A percentile compares a stretch with the other conserved stretches of the same genome.
Evolutionary conservation across 2,329 filamentous ascomycete species (phyloP).

Genomic region (Fusarium coffeatum): DNA sequence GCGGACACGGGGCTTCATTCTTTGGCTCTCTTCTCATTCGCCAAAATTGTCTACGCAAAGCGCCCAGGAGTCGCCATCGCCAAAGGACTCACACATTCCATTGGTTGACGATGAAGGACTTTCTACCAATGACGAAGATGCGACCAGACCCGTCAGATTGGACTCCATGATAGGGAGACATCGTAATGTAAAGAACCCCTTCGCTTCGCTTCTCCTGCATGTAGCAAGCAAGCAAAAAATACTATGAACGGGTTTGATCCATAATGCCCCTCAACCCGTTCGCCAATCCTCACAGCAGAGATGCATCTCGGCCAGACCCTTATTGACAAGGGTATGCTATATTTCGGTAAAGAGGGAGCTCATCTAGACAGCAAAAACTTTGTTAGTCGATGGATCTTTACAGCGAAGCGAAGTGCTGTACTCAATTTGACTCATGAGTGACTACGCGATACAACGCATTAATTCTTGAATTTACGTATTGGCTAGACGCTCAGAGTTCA

Average conservation of each 20-base stretch:
- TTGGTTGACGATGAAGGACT: slow-evolving; percentile 35
- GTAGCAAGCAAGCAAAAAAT: no score
- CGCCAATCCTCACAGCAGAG: slow-evolving; percentile 40
- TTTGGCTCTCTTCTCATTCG: slow-evolving; percentile 37
- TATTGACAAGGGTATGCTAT: slow-evolving; percentile 41
- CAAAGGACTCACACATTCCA: slow-evolving; percentile 24
- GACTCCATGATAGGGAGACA: slow-evolving; percentile 25
- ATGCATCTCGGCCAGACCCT: slow-evolving; percentile 28
- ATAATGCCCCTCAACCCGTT: slow-evolving; percentile 39
- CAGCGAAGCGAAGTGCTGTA: slow-evolving; percentile 2
- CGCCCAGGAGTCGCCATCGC: slow-evolving; percentile 36
- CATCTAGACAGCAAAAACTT: slow-evolving; percentile 5
- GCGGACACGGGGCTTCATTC: not conserved
- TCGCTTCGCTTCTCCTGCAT: slow-evolving; percentile 32
- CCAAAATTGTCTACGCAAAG: slow-evolving; percentile 34
- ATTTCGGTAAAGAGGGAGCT: slow-evolving; percentile 30
- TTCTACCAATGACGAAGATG: slow-evolving; percentile 43
- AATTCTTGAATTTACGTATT: slow-evolving; percentile 14
- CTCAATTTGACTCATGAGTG: slow-evolving; percentile 5
- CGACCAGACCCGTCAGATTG: slow-evolving; percentile 33
- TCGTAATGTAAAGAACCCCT: slow-evolving; percentile 6
- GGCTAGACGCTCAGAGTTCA: slow-evolving; percentile 30
- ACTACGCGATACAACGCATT: slow-evolving; percentile 17
- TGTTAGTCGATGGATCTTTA: slow-evolving; percentile 16
- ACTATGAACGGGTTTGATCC: slow-evolving; percentile 27